A percentile compares a stretch with the other conserved stretches of the same genome.
phyloP scores from a whole-genome alignment of 495 filamentous ascomycete genomes.

The Podospora fimiseda region DNA sequence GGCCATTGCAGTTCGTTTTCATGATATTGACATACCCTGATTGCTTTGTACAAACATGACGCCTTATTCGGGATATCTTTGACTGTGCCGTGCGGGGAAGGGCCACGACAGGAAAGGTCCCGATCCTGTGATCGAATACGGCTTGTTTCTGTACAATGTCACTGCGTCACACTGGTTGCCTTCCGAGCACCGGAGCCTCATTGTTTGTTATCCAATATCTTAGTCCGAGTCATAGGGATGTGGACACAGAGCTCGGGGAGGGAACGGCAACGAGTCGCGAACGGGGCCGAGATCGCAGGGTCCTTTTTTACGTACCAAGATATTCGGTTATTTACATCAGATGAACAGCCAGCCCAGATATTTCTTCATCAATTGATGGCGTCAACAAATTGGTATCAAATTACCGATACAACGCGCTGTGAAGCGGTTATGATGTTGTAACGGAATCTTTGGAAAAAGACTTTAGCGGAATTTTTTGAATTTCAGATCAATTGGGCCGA shows the following conservation, averaged over 20 bases:
- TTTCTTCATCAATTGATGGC: constrained; percentile 7
- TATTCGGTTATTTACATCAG: neutral
- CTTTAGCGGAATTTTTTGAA: constrained; percentile 2
- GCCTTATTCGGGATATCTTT: neutral
- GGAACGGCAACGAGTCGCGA: neutral
- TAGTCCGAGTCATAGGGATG: neutral
- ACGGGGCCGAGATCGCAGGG: neutral
- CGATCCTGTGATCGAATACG: too few relatives aligned
- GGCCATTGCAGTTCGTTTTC: neutral
- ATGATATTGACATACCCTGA: neutral
- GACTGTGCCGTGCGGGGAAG: neutral
- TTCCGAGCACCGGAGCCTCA: constrained; percentile 3
- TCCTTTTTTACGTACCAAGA: neutral
- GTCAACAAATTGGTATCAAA: neutral
- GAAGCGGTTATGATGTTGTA: constrained; percentile 4
- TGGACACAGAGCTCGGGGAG: neutral
- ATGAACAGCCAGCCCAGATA: neutral
- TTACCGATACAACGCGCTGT: constrained; percentile 15
- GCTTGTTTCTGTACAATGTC: too few relatives aligned
- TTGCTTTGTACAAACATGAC: neutral
- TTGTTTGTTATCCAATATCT: too few relatives aligned
- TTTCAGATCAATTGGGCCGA: constrained; percentile 18
- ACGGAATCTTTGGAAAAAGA: constrained; percentile 6
- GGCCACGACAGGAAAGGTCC: neutral
- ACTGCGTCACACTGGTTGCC: neutral